Evolutionary conservation across 352 stramenopile genomes (phyloP), one percentile per base, ranked within the genome.

Genomic region (Aphanomyces invadans): DNA sequence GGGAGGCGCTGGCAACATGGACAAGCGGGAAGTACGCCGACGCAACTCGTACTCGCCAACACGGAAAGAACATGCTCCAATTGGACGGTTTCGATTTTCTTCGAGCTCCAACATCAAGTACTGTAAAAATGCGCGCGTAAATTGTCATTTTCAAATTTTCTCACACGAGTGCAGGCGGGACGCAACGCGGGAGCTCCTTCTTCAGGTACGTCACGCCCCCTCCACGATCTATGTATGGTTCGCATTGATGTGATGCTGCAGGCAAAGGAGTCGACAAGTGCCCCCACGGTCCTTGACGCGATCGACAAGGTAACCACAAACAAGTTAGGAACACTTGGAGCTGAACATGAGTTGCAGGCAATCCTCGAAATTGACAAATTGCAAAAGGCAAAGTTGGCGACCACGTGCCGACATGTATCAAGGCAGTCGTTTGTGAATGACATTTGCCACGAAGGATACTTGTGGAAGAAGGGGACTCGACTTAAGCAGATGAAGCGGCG

Each of bases 401-500:
- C 49, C 12, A 21, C 49, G 19, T 17, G 17, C 49, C 19, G 15
- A 10, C 49, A 19, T 3, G 57, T 45, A 7, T 25, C 31, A n/a
- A 39, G 60, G 21, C 42, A n/a, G 25, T 51, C 60, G 49, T 57
- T 57, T n/a, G 31, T 23, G 2, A 25, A 5, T 15, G 60, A 67
- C 5, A 51, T 67, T 36, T 23, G 17, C 28, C 42, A 33, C 29
- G 39, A 57, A 3, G 60, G 60, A 2, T 76, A 87, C 23, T 70
- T 92, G 7, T 92, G 79, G 80, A 94, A 94, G 54, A 83, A 82
- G 3, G 86, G 83, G 25, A 81, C 76, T 19, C 80, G 83, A 12
- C 71, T 95, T n/a, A 82, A 86, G 1, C 83, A 91, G 46, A 93
- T 95, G 84, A 92, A 87, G 73, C 90, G 88, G 70, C 79, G 83